Evolutionary conservation across 208 protist species (phyloP).

Genomic region (Porcisia hertigi): DNA sequence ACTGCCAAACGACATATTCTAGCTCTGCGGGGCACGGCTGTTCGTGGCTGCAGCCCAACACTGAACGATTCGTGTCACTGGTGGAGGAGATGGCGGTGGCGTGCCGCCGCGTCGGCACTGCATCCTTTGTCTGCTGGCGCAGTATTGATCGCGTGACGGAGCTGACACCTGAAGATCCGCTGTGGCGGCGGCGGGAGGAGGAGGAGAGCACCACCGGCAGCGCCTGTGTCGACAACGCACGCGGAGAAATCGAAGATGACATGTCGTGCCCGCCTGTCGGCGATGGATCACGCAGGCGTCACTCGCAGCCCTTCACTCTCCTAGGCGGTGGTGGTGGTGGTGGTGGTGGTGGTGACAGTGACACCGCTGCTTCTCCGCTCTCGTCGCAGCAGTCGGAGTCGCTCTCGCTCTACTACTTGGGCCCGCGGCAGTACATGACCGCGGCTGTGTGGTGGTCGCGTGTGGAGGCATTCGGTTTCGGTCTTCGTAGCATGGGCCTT

Average conservation of each 20-base stretch:
- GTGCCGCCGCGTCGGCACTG: conserved; percentile 17
- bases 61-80: conserved; percentile 22
- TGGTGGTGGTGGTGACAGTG: neutral
- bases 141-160: conserved; percentile 26
- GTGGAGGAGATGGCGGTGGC: conserved; percentile 33
- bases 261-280: neutral
- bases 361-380: neutral
- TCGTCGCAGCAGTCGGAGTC: conserved; percentile 7
- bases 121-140: conserved; percentile 28
- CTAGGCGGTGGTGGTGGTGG: neutral
- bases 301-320: neutral
- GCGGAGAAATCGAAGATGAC: conserved; percentile 23
- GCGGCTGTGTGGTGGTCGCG: conserved; percentile 51
- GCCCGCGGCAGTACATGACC: conserved; percentile 51
- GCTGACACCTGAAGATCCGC: conserved; percentile 9
- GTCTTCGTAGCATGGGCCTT: conserved; percentile 58
- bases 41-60: neutral
- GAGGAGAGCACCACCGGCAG: conserved; percentile 5
- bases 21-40: neutral
- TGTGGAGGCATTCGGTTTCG: conserved; percentile 47
- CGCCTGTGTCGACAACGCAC: conserved; percentile 9
- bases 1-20: neutral
- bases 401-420: conserved; percentile 40
- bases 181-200: neutral
- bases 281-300: conserved; percentile 1